Conservation (phyloP, 768 basidiomycete genomes). For the Russula griseocarnosa region DNA sequence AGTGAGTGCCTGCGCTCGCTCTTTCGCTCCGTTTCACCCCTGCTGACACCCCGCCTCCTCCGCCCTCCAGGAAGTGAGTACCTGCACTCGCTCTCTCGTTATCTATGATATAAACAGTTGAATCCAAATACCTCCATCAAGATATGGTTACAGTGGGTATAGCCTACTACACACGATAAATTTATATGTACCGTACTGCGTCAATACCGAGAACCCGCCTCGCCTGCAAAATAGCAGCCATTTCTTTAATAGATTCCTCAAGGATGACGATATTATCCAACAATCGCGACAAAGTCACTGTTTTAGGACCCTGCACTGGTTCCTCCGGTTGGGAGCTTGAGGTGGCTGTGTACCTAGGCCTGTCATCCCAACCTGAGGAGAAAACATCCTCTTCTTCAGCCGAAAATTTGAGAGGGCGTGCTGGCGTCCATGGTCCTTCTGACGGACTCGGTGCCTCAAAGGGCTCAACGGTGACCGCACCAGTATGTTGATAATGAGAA, state of each 20-base stretch:
- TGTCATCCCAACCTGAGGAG: slow-evolving; percentile 45
- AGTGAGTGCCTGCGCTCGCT: too few species aligned
- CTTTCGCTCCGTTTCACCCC: too few species aligned
- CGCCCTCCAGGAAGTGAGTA: too few species aligned
- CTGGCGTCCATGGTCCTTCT: slow-evolving; percentile 61
- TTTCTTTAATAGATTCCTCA: slow-evolving; percentile 93
- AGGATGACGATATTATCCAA: slow-evolving; percentile 93
- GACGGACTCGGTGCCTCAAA: slow-evolving; percentile 58
- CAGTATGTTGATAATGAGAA: slow-evolving; percentile 78
- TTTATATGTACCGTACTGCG: slow-evolving; percentile 64
- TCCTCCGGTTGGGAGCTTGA: slow-evolving; percentile 33
- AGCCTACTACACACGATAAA: background rate
- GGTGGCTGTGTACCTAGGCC: slow-evolving; percentile 22
- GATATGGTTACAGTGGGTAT: background rate
- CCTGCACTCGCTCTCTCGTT: too few species aligned
- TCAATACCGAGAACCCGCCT: slow-evolving; percentile 82
- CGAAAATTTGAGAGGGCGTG: slow-evolving; percentile 49
- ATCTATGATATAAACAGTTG: slow-evolving; percentile 1
- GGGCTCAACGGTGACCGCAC: slow-evolving; percentile 65
- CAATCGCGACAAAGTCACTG: slow-evolving; percentile 73
- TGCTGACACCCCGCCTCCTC: too few species aligned
- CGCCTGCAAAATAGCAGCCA: slow-evolving; percentile 80
- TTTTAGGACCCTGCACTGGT: slow-evolving; percentile 35
- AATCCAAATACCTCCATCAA: slow-evolving; percentile 1
- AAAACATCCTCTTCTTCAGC: slow-evolving; percentile 73